Conservation (phyloP, 176 grass and related monocot genomes). For the Miscanthus lutarioriparius region DNA sequence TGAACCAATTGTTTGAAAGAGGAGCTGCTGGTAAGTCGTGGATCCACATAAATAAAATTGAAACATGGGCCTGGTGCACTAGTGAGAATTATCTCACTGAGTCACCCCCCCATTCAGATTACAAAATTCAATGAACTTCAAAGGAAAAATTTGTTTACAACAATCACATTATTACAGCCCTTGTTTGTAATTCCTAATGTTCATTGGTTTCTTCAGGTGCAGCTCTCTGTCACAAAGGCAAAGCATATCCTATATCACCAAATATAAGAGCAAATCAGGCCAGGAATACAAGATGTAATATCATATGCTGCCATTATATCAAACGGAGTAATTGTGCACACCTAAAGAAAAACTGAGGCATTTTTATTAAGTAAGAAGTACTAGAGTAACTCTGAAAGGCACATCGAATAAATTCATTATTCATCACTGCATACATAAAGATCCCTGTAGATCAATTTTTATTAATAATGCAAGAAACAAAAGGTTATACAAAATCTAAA, state of each 20-base stretch:
- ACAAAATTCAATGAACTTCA: not conserved
- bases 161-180: constrained; percentile 26
- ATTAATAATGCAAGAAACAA: no score
- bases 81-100: no score
- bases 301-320: not conserved
- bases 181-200: constrained; percentile 33
- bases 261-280: constrained; percentile 36
- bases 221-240: constrained; percentile 57
- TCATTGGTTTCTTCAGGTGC: constrained; percentile 38
- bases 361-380: not conserved
- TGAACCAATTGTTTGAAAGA: no score
- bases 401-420: no score
- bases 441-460: no score
- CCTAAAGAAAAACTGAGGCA: not conserved
- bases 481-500: not conserved
- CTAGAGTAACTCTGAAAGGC: not conserved
- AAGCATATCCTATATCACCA: constrained; percentile 54
- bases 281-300: not conserved
- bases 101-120: no score
- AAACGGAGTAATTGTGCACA: not conserved
- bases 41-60: no score
- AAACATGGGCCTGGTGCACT: no score
- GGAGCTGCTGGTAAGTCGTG: no score
- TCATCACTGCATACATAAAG: no score
- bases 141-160: constrained; percentile 2